A percentile compares a stretch with the other conserved stretches of the same genome.
Conservation (phyloP, 345 rosid species). For the Salix suchowensis region DNA sequence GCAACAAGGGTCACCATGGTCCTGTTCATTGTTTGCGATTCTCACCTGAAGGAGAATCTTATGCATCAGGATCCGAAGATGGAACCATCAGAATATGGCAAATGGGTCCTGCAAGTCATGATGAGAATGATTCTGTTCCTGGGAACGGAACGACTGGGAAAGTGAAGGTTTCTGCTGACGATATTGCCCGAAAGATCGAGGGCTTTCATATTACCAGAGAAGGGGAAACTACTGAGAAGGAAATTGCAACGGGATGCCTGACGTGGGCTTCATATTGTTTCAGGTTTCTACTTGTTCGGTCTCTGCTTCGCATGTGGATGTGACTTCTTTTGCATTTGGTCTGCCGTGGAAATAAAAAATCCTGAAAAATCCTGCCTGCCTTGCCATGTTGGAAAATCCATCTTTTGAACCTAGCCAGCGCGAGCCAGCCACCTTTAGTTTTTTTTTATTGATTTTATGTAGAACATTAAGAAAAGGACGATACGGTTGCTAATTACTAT, state of each 20-base stretch:
- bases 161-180: constrained; percentile 18
- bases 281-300: neutral
- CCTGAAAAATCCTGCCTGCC: neutral
- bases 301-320: neutral
- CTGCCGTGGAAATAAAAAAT: constrained; percentile 1
- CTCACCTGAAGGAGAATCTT: constrained; percentile 91
- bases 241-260: neutral
- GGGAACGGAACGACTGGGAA: constrained; percentile 20
- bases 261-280: neutral
- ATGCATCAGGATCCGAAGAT: constrained; percentile 96
- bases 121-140: constrained; percentile 14
- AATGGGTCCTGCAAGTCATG: constrained; percentile 27
- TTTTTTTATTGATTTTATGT: neutral
- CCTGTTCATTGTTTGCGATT: constrained; percentile 91
- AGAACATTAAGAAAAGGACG: neutral
- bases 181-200: constrained; percentile 22
- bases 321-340: neutral
- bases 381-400: neutral
- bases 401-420: neutral
- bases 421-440: neutral
- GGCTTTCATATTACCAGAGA: constrained; percentile 21
- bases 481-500: neutral
- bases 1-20: constrained; percentile 99
- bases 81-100: constrained; percentile 78
- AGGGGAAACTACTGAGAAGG: constrained; percentile 15